Evolutionary conservation across 2,329 filamentous ascomycete species (phyloP).

Genomic region (Rhynchosporium secalis): DNA sequence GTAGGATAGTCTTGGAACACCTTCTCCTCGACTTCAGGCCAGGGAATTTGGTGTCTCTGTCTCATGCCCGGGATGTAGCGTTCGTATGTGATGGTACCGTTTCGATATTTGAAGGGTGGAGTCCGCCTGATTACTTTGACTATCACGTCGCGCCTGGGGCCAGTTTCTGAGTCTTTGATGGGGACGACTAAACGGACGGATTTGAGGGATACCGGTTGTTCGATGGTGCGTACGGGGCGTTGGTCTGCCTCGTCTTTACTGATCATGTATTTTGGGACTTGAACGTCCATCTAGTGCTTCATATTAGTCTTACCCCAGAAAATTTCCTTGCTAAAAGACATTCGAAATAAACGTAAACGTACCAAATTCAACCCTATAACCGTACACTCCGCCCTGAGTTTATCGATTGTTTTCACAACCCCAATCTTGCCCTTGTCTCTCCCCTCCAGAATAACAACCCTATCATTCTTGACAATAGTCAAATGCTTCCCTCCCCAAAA

Average conservation of each 20-base stretch:
- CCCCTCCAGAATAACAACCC: conserved; percentile 79
- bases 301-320: conserved; percentile 18
- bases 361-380: conserved; percentile 66
- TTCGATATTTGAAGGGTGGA: conserved; percentile 51
- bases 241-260: conserved; percentile 42
- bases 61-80: conserved; percentile 57
- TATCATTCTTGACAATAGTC: conserved; percentile 67
- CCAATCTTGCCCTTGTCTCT: conserved; percentile 83
- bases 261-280: conserved; percentile 45
- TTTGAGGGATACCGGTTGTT: conserved; percentile 63
- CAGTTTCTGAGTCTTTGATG: conserved; percentile 65
- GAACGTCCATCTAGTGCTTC: conserved; percentile 43
- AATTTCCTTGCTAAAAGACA: background rate
- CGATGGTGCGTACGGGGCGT: conserved; percentile 47
- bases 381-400: conserved; percentile 56
- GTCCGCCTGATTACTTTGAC: conserved; percentile 67
- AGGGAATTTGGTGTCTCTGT: background rate
- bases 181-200: conserved; percentile 81
- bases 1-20: conserved; percentile 51
- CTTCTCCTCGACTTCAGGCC: background rate
- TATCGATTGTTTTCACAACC: conserved; percentile 59
- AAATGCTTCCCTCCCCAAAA: conserved; percentile 49
- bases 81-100: conserved; percentile 45
- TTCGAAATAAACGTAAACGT: conserved; percentile 48
- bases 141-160: conserved; percentile 69